Base-by-base conservation (phyloP, 2,329 filamentous ascomycete genomes). In the Aplosporella prunicola region DNA sequence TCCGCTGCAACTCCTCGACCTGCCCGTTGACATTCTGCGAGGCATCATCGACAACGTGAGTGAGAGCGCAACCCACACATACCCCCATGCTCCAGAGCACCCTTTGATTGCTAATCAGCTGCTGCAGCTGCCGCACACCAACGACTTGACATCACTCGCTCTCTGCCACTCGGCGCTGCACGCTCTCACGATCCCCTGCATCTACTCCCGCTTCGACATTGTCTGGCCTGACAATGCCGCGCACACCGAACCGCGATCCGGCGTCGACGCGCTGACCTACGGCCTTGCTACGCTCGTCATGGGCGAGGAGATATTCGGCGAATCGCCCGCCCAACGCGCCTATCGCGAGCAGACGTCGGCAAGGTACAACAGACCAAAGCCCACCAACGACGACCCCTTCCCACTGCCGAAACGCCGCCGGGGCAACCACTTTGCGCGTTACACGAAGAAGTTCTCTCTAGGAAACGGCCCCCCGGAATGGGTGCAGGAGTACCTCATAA, bases 151-250 rank as follows among this genome's bases (percentile, higher is more conserved):
- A 0, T 78, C 82, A 10, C 70, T 91, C 26, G 82, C 83, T 10
- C 68, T 86, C 42, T 82, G 82, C 28, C 83, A 86, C 61, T 86
- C 83, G 10, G 78, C 79, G 18, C 71, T 93, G 9, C 82, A 91
- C 60, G 69, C 71, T 28, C 71, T 91, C 38, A 76, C 82, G 1
- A 78, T 85, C 16, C 83, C 84, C 13, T 76, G 80, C 49, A 86
- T 91, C 46, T 91, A 91, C 62, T 82, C 81, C 13, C 76, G 82
- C 43, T 91, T 91, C 59, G 84, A 91, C 53, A 91, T 91, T 45
- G 81, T 89, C 27, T 91, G 85, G 85, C 84, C 84, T 0, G 83
- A 89, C 51, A 75, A 74, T 20, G 71, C 73, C 45, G 67, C 72
- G 6, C 69, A 76, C 7, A 66, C 72, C 2, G 76, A 82, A 48